Conservation (phyloP, 495 filamentous ascomycete species). For the Aspergillus haitiensis region DNA sequence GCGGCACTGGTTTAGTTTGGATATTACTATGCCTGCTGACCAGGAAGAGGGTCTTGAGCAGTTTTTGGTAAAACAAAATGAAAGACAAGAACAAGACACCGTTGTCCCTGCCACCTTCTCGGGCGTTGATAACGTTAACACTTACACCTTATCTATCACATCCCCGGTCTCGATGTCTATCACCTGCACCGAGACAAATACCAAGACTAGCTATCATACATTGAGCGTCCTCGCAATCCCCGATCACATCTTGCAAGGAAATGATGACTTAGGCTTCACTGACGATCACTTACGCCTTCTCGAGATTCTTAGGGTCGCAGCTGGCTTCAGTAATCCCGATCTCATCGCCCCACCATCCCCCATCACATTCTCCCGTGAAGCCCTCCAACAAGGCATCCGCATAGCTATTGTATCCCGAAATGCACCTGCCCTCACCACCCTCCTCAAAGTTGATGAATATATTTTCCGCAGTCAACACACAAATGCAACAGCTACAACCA, state of each 20-base stretch:
- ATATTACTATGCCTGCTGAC: conserved; percentile 27
- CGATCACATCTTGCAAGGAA: conserved; percentile 28
- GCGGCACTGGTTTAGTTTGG: conserved; percentile 36
- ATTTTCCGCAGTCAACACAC: conserved; percentile 26
- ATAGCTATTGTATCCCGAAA: conserved; percentile 36
- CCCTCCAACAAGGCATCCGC: conserved; percentile 39
- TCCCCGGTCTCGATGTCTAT: conserved; percentile 28
- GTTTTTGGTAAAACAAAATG: conserved; percentile 26
- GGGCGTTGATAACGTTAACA: conserved; percentile 18
- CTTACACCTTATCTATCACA: conserved; percentile 28
- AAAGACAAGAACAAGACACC: not conserved
- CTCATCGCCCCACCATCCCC: conserved; percentile 5
- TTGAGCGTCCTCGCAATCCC: conserved; percentile 31
- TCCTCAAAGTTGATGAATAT: conserved; percentile 46
- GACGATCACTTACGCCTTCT: conserved; percentile 25
- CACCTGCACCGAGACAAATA: conserved; percentile 12
- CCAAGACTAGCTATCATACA: conserved; percentile 13
- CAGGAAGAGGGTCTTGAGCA: conserved; percentile 25
- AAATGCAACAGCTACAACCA: not conserved
- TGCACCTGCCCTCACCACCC: conserved; percentile 28
- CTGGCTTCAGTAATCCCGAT: conserved; percentile 22
- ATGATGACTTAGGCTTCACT: conserved; percentile 11
- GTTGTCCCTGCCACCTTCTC: conserved; percentile 17
- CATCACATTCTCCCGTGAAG: conserved; percentile 27
- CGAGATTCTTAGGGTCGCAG: conserved; percentile 39